phyloP scores from a whole-genome alignment of 2,329 filamentous ascomycete species.

The Apiospora pterosperma region DNA sequence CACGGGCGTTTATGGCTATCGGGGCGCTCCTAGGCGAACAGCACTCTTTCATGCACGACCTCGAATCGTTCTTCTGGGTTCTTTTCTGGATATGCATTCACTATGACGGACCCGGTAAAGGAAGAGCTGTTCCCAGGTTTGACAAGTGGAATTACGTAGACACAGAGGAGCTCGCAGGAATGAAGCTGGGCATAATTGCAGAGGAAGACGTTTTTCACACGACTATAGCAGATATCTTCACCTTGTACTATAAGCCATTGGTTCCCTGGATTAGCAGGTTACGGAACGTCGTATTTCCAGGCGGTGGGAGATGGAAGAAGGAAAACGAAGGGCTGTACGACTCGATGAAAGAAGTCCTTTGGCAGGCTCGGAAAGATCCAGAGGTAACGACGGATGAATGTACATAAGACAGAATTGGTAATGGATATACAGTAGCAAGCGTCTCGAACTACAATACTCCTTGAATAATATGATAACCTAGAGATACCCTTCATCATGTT shows the following conservation, averaged over 20 bases:
- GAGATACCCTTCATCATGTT: too few relatives aligned
- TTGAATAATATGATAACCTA: too few relatives aligned
- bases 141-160: constrained; percentile 35
- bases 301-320: constrained; percentile 20
- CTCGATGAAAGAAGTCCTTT: too few relatives aligned
- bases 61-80: constrained; percentile 41
- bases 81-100: constrained; percentile 36
- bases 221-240: constrained; percentile 25
- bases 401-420: too few relatives aligned
- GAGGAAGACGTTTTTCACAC: constrained; percentile 28
- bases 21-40: constrained; percentile 31
- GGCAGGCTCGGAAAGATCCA: too few relatives aligned
- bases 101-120: constrained; percentile 15
- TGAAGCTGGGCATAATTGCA: constrained; percentile 18
- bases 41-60: constrained; percentile 37
- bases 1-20: constrained; percentile 37
- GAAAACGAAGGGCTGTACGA: constrained; percentile 16
- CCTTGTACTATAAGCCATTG: constrained; percentile 32
- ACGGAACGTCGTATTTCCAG: constrained; percentile 30
- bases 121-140: constrained; percentile 14
- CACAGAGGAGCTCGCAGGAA: constrained; percentile 18
- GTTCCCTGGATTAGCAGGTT: constrained; percentile 34
- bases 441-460: too few relatives aligned
- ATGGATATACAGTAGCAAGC: too few relatives aligned
- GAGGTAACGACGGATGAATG: too few relatives aligned